Evolutionary conservation across 2,329 filamentous ascomycete genomes (phyloP), one percentile per base, ranked within the genome.

Genomic region (Aureobasidium sp.): DNA sequence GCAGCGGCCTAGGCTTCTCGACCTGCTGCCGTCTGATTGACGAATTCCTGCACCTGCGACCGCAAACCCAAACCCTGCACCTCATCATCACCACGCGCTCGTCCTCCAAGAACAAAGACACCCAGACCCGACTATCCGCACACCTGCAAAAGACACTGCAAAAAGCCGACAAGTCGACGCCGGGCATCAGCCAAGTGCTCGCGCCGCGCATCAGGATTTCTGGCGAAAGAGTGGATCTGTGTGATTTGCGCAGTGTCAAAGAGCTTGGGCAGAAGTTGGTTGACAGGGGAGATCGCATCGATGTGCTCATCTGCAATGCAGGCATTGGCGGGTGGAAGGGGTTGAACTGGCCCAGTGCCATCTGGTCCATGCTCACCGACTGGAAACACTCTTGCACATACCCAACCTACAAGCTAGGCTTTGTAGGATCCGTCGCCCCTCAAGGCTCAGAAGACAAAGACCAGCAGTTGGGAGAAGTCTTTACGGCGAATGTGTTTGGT

Each of bases 401-500:
- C 81, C 92, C 93, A 0, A 78, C 77, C 1, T 97, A 82, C 78
- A 96, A 96, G 77, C 75, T 86, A 17, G 82, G 87, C 4, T 74
- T 79, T 15, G 71, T 80, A 2, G 87, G 87, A 27, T 76, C 79
- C 63, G 63, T 82, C 0, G 76, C 78, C 64, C 74, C 77, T 9
- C 81, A 91, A 71, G 66, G 66, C 6, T 52, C 29, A 42, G 53
- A 53, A 25, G 27, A 49, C 7, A 49, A 39, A 15, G 63, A 66
- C 12, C 67, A 74, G 9, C 37, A 57, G 5, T 77, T 99, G 0
- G 92, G 91, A 3, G 82, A 90, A 67, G 85, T 96, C 20, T 99
- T 97, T 73, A 88, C 87, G 72, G 88, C 93, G 55, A 97, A 97
- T 71, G 83, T 96, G 34, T 97, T 99, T 71, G 94, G 94, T 0